A percentile compares a stretch with the other conserved stretches of the same genome.
Evolutionary conservation across 2,329 filamentous ascomycete genomes (phyloP).

Genomic region (Fusarium coffeatum): DNA sequence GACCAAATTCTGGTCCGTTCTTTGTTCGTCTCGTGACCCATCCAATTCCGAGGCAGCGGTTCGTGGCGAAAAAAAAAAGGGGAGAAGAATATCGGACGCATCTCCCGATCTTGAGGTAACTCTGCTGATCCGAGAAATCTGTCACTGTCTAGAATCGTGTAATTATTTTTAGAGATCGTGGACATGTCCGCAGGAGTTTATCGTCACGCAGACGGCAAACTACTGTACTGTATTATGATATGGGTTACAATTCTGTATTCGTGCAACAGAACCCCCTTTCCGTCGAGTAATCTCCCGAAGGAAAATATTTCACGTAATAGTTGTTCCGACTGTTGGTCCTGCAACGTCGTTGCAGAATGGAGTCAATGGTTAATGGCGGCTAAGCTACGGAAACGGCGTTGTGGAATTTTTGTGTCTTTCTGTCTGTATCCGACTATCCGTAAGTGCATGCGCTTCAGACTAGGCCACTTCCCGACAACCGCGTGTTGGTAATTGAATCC

Average conservation of each 20-base stretch:
- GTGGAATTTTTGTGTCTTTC: neutral
- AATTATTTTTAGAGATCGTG: neutral
- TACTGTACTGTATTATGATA: neutral
- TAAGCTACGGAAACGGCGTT: constrained; percentile 4
- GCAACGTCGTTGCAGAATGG: neutral
- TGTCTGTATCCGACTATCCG: constrained; percentile 2
- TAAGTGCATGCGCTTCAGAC: constrained; percentile 2
- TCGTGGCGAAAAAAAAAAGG: constrained; percentile 4
- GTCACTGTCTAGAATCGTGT: neutral
- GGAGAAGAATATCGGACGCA: neutral
- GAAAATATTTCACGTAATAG: constrained; percentile 13
- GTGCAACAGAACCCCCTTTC: neutral
- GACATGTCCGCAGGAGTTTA: neutral
- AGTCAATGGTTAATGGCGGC: neutral
- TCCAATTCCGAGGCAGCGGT: constrained; percentile 17
- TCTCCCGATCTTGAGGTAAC: constrained; percentile 12
- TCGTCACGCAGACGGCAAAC: neutral
- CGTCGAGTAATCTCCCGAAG: neutral
- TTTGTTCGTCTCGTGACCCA: constrained; percentile 22
- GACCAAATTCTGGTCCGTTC: constrained; percentile 5
- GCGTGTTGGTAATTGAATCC: constrained; percentile 2
- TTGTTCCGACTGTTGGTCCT: neutral
- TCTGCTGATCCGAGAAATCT: neutral
- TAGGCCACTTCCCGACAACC: constrained; percentile 17
- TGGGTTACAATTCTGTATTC: neutral